A percentile compares a stretch with the other conserved stretches of the same genome.
Evolutionary conservation across 805 yeast species (phyloP).

Genomic region (Debaryomyces hansenii): DNA sequence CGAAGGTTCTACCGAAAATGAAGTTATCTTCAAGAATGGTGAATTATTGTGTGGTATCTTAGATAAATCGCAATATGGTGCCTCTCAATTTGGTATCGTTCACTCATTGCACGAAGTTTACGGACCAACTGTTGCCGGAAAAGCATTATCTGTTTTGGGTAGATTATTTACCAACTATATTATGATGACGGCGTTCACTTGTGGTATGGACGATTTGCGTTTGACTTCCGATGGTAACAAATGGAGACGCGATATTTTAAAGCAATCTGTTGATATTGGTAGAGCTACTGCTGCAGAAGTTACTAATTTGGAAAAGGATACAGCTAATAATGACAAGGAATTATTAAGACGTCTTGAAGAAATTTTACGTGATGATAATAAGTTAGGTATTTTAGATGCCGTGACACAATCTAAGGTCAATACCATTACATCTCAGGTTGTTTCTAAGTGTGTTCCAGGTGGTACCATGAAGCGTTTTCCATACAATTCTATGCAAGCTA

Average conservation of each 20-base stretch:
- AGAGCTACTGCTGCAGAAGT: conserved; percentile 93
- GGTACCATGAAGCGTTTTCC: conserved; percentile 97
- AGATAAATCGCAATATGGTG: conserved; percentile 98
- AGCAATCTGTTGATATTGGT: conserved; percentile 78
- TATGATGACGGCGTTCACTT: conserved; percentile 90
- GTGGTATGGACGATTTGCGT: conserved; percentile 99
- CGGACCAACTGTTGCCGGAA: conserved; percentile 89
- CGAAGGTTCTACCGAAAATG: conserved; percentile 75
- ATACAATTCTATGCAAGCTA: conserved; percentile 94
- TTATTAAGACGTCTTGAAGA: conserved; percentile 88
- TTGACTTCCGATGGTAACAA: conserved; percentile 87
- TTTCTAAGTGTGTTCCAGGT: conserved; percentile 88
- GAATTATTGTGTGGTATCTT: conserved; percentile 87
- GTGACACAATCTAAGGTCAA: conserved; percentile 92
- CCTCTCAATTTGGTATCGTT: conserved; percentile 93
- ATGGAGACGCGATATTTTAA: conserved; percentile 82
- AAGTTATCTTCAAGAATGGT: conserved; percentile 83
- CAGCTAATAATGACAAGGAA: conserved; percentile 59
- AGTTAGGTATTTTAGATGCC: conserved; percentile 92
- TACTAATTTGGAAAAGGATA: conserved; percentile 67
- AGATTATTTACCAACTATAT: conserved; percentile 92
- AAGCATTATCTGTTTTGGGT: conserved; percentile 87
- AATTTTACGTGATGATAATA: conserved; percentile 88
- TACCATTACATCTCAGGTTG: conserved; percentile 91
- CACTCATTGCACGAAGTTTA: conserved; percentile 96